Evolutionary conservation across 345 rosid species (phyloP).

Genomic region (Adansonia digitata): DNA sequence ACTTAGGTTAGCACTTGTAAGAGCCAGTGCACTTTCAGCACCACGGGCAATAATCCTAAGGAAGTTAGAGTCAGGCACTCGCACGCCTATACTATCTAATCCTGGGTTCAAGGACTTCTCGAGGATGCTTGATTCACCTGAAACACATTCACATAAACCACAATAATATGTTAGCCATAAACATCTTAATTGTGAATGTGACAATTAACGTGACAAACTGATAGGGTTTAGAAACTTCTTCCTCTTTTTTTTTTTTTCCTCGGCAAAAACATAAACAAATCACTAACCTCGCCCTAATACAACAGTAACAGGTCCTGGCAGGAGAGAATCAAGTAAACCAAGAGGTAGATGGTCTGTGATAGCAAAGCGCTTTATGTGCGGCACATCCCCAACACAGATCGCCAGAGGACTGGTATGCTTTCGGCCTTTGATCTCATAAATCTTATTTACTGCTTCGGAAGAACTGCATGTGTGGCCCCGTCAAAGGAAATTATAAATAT

Average conservation of each 20-base stretch:
- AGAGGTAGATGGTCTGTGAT: constrained; percentile 63
- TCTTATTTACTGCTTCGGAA: constrained; percentile 62
- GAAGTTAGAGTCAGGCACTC: constrained; percentile 77
- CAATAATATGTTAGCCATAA: background rate
- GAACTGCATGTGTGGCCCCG: constrained; percentile 40
- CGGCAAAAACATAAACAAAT: constrained; percentile 8
- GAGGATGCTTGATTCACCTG: constrained; percentile 79
- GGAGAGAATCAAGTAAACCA: constrained; percentile 71
- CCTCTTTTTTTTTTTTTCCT: background rate
- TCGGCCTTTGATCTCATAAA: constrained; percentile 90
- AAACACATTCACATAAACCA: constrained; percentile 11
- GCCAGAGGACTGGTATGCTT: constrained; percentile 82
- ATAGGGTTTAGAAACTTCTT: too few species aligned
- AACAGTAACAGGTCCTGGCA: constrained; percentile 89
- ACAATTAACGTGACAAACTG: too few species aligned
- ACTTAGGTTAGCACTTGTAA: constrained; percentile 88
- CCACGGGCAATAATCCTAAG: constrained; percentile 64
- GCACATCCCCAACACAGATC: constrained; percentile 83
- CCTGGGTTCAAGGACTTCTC: constrained; percentile 88
- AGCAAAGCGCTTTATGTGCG: constrained; percentile 62
- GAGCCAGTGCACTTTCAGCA: constrained; percentile 74
- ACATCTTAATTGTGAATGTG: background rate
- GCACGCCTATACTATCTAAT: constrained; percentile 65
- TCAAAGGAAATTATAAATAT: constrained; percentile 5
- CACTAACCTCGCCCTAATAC: constrained; percentile 66